Base-by-base conservation (phyloP, 2,329 filamentous ascomycete genomes). In the Aspergillus ustus region DNA sequence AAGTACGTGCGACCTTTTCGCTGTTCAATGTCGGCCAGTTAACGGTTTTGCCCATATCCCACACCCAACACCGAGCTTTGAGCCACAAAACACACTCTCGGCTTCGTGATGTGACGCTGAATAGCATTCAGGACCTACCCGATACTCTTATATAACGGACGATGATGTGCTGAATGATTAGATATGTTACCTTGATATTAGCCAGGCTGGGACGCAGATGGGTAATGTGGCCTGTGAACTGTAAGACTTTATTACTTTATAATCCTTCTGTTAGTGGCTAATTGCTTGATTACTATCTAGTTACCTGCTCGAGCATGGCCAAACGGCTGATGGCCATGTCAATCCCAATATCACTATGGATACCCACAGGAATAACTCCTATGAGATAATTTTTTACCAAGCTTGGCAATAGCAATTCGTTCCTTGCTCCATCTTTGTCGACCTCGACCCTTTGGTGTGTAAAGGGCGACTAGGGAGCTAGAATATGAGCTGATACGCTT, bases 171-270 rank as follows among this genome's bases (percentile, higher is more conserved):
- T 51, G 22, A 22, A 20, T 28, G 13, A 51, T 46, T 67, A 89
- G 86, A 84, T 89, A 74, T 84, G 84, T 74, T 87, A 89, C 77
- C 79, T 89, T 70, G 86, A 89, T 75, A 86, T 89, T 75, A 87
- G 87, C 77, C 87, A 89, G 79, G 87, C 87, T 76, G 87, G 87
- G 75, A 83, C 81, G 57, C 87, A 89, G 82, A 83, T 89, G 63
- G 87, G 87, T 70, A 89, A 89, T 79, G 85, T 83, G 72, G 87
- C 87, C 69, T 89, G 87, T 87, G 87, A 89, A 77, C 82, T 89
- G 87, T 89, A 85, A 67, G 85, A 75, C 50, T 62, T 66, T 67
- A 72, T 69, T 73, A 67, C 72, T 71, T 68, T 67, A 70, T 64
- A 56, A 62, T 50, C 40, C 53, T 58, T 57, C 54, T 31, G 15